Evolutionary conservation across 78 protist species (phyloP), one percentile per base, ranked within the genome.

Genomic region (Ministeria vibrans): DNA sequence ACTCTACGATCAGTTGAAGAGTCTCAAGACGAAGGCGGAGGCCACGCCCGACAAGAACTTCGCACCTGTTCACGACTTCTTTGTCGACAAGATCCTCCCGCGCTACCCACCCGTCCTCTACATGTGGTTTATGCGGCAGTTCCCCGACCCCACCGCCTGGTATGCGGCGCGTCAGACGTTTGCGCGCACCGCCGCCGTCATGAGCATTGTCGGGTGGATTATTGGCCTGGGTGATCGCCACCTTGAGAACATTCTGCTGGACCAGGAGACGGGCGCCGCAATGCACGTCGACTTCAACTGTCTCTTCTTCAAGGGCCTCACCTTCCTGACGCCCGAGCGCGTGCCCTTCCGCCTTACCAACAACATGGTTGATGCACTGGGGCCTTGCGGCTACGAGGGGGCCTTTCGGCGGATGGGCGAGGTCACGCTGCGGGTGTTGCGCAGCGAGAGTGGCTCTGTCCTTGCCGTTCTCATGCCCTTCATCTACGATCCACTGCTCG

Each of bases 341-440:
- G 99, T 96, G 22, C 97, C 97, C 34, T 96, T 93, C 89, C 84
- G 99, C 22, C 83, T 96, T 45, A 96, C 99, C 22, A 91, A 69
- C 43, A 95, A 96, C 86, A 79, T 96, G 86, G 83, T 91, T 30
- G 96, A 93, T 77, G 97, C 90, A 1, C 30, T 94, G 42, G 97
- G 99, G 27, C 68, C 89, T 9, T 15, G 70, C 6, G 95, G 95
- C 28, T 59, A 53, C 59, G 92, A 86, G 42, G 97, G 99, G 15
- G 70, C 51, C 27, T 87, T 78, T 43, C 61, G 84, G 18, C 71
- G 69, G 64, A 75, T 85, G 0, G 80, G 84, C 63, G 81, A 83
- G 41, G 39, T 68, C 15, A 82, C 96, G 44, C 49, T 94, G 46
- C n/a, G 78, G 22, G 78, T 89, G 38, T 28, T 93, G 62, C 71